Base-by-base conservation (phyloP, 2,329 filamentous ascomycete genomes). In the Dothiorella sarmentorum region DNA sequence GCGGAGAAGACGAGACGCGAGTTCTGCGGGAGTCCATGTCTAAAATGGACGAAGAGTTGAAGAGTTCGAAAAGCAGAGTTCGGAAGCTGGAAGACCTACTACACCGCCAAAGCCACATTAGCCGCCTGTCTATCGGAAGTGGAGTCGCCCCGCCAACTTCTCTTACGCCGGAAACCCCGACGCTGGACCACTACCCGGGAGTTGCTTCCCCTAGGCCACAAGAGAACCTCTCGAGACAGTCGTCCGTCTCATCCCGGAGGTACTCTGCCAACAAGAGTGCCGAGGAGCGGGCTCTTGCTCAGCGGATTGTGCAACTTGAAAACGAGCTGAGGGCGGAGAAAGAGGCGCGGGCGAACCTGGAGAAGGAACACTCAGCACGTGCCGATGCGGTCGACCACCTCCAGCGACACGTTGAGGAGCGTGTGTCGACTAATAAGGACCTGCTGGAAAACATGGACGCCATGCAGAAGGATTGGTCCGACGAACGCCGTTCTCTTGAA, bases 391-490 rank as follows among this genome's bases (percentile, higher is more conserved):
- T 83, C 69, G 82, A 78, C 65, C 81, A 84, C 65, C 83, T 83
- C 68, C 86, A 82, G 76, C 83, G 78, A 67, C 87, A 86, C 66
- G 83, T 96, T 61, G 85, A 94, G 63, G 93, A 97, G 71, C 90
- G 85, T 5, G 90, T 94, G 65, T 92, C 90, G 2, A 97, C 89
- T 1, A 99, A 99, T 73, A 89, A 89, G 66, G 94, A 97, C 71
- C 83, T 99, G 9, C 85, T 99, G 75, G 88, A 90, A 63, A 99
- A 99, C 68, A 90, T 99, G 77, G 91, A 97, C 69, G 88, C 92
- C 11, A 84, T 95, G 63, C 91, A 97, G 73, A 85, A 85, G 24
- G 94, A 97, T 68, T 97, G 96, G 65, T 80, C 89, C 33, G 85
- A 87, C 51, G 93, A 97, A 72, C 85, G 94, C 37, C 90, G 89